Percentiles rank a stretch among this genome's conserved stretches.
Evolutionary conservation across 768 basidiomycete species (phyloP).

Genomic region (Leccinellum rugosiceps): DNA sequence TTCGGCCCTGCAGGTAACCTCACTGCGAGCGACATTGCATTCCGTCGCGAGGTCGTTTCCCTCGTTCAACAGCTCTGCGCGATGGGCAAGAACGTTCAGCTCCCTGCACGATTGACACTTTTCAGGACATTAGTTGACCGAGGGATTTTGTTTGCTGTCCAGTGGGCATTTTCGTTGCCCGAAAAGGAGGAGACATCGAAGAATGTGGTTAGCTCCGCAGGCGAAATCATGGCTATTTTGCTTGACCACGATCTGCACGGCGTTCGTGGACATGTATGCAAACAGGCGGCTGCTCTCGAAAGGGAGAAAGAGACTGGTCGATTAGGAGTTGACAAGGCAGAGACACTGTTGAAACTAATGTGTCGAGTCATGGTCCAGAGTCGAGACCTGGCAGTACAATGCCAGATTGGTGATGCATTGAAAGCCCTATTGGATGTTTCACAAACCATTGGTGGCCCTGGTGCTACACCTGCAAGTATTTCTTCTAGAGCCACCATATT

Average conservation of each 20-base stretch:
- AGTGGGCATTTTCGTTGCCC: slow-evolving; percentile 81
- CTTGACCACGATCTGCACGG: slow-evolving; percentile 91
- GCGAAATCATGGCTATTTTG: slow-evolving; percentile 80
- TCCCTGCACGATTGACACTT: slow-evolving; percentile 78
- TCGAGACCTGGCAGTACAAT: slow-evolving; percentile 82
- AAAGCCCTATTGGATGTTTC: slow-evolving; percentile 81
- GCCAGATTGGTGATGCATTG: slow-evolving; percentile 85
- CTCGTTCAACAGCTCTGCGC: slow-evolving; percentile 90
- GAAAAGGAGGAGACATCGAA: slow-evolving; percentile 51
- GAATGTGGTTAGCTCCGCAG: slow-evolving; percentile 73
- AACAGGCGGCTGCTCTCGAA: slow-evolving; percentile 72
- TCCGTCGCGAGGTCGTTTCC: slow-evolving; percentile 74
- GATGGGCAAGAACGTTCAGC: slow-evolving; percentile 96
- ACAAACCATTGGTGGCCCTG: slow-evolving; percentile 36
- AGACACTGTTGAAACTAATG: slow-evolving; percentile 73
- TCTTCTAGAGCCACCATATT: neutral
- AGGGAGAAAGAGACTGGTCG: slow-evolving; percentile 57
- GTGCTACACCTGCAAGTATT: slow-evolving; percentile 34
- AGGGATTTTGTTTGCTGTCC: slow-evolving; percentile 85
- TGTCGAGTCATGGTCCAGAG: slow-evolving; percentile 77
- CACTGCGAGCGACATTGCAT: slow-evolving; percentile 49
- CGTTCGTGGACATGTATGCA: slow-evolving; percentile 79
- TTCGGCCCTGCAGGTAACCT: slow-evolving; percentile 56
- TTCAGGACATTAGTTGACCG: slow-evolving; percentile 87
- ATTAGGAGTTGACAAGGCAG: slow-evolving; percentile 58